A percentile compares a stretch with the other conserved stretches of the same genome.
Evolutionary conservation across 1,284 basidiomycete genomes (phyloP).

Genomic region (Cutaneotrichosporon daszewskae): DNA sequence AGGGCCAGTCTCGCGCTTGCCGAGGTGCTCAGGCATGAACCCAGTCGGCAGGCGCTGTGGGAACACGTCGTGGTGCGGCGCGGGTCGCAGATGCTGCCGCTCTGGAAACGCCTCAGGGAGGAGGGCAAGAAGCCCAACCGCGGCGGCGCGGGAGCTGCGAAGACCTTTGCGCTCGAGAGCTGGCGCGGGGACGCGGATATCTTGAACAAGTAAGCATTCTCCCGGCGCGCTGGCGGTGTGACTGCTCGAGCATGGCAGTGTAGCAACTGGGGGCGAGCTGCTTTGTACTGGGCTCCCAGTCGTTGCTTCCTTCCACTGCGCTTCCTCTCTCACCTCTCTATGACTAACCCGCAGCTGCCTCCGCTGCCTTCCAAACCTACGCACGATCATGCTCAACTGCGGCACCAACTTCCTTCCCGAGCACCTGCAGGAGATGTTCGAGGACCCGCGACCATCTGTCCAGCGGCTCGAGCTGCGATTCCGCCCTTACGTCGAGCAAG

Average conservation of each 20-base stretch:
- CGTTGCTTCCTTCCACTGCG: too few species aligned
- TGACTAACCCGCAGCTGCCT: conserved; percentile 29
- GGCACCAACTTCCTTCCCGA: conserved; percentile 49
- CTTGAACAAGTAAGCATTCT: conserved; percentile 40
- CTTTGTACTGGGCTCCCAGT: too few species aligned
- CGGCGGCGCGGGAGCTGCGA: conserved; percentile 14
- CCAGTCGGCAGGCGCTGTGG: conserved; percentile 19
- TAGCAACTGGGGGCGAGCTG: too few species aligned
- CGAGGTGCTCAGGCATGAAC: conserved; percentile 16
- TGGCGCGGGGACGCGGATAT: conserved; percentile 48
- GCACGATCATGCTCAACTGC: conserved; percentile 41
- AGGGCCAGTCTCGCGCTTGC: conserved; percentile 37
- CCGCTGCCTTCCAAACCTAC: conserved; percentile 34
- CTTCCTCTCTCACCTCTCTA: too few species aligned
- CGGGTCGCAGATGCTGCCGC: conserved; percentile 28
- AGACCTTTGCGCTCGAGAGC: conserved; percentile 28
- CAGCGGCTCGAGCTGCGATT: conserved; percentile 44
- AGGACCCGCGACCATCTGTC: conserved; percentile 31
- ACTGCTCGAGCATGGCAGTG: neutral
- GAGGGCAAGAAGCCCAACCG: conserved; percentile 18
- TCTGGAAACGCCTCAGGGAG: conserved; percentile 30
- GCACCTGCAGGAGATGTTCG: conserved; percentile 47
- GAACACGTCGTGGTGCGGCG: conserved; percentile 34
- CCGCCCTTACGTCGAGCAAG: conserved; percentile 47
- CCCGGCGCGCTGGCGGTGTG: neutral